Evolutionary conservation across 2,329 filamentous ascomycete genomes (phyloP), one percentile per base, ranked within the genome.

Genomic region (Sporothrix luriei): DNA sequence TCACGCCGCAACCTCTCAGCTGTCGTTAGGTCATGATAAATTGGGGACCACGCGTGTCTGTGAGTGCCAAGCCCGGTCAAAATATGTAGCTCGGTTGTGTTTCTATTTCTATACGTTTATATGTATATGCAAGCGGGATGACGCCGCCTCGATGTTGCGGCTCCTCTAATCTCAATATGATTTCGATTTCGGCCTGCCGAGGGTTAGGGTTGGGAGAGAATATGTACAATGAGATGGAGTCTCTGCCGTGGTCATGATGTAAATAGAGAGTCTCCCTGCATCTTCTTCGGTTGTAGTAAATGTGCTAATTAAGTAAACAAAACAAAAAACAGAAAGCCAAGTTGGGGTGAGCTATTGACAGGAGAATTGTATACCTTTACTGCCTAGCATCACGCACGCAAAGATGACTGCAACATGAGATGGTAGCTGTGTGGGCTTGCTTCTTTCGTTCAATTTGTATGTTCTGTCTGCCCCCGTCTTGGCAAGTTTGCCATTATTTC

Each of bases 41-140:
- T 57, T 57, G 54, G 29, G 54, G 54, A 7, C 54, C 54, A 57
- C 29, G 54, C 29, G 26, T 26, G 54, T 33, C 29, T 57, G 29
- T 9, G 19, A 19, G 26, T 19, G 54, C 54, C 54, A 57, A 57
- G 54, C 6, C 54, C 26, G 54, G 54, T 57, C 54, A n/a, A 38
- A 38, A 19, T 13, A 57, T 26, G 38, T 33, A 26, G 26, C 2
- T 38, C 16, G 14, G 26, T 38, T 19, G 16, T 38, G 54, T 38
- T 33, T 57, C 29, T 57, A 19, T 57, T n/a, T n/a, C n/a, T n/a
- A 9, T 38, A n/a, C n/a, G n/a, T 52, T 11, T 11, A 38, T n/a
- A 38, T 29, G 5, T 57, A 57, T 57, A 57, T 33, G 54, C 26
- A 38, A 57, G 54, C 6, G 54, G 14, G 26, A 38, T 57, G 54